Percentiles rank a stretch among this genome's conserved stretches.
Evolutionary conservation across 352 stramenopile genomes (phyloP).

Genomic region (Pythium volutum): DNA sequence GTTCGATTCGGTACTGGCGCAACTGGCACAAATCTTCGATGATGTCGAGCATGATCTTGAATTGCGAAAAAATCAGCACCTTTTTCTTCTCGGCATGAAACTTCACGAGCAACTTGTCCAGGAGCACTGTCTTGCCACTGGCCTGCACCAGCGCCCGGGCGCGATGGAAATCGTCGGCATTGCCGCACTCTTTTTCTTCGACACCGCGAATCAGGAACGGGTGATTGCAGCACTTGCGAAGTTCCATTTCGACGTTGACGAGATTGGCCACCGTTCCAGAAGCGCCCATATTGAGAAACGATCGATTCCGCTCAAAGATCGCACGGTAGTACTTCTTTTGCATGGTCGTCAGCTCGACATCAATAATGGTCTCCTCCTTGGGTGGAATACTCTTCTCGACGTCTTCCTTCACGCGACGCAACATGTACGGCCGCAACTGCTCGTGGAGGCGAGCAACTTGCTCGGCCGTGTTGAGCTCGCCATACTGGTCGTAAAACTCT

Average conservation of each 20-base stretch:
- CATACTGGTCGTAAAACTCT: conserved; percentile 96
- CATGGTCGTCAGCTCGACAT: conserved; percentile 99
- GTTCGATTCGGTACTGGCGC: conserved; percentile 88
- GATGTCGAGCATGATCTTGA: conserved; percentile 99
- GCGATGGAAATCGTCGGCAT: conserved; percentile 63
- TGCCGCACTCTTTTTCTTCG: conserved; percentile 96
- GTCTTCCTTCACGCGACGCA: conserved; percentile 99
- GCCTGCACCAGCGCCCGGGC: conserved; percentile 80
- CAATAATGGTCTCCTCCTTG: conserved; percentile 99
- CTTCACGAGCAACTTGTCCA: conserved; percentile 99
- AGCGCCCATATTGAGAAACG: conserved; percentile 85
- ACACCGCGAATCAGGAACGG: conserved; percentile 98
- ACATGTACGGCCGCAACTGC: conserved; percentile 97
- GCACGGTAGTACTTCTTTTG: conserved; percentile 97
- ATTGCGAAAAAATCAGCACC: conserved; percentile 98
- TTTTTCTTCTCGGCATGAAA: conserved; percentile 97
- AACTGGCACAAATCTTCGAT: conserved; percentile 89
- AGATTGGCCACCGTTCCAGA: conserved; percentile 94
- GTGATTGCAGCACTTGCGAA: conserved; percentile 99
- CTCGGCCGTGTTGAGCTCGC: conserved; percentile 93
- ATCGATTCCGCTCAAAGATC: conserved; percentile 98
- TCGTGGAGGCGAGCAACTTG: conserved; percentile 96
- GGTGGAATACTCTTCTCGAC: conserved; percentile 99
- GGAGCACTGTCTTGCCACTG: conserved; percentile 97
- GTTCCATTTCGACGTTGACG: conserved; percentile 99